Evolutionary conservation across 192 early-diverging fungal species (phyloP).

Genomic region (Backusella liffmaniae): DNA sequence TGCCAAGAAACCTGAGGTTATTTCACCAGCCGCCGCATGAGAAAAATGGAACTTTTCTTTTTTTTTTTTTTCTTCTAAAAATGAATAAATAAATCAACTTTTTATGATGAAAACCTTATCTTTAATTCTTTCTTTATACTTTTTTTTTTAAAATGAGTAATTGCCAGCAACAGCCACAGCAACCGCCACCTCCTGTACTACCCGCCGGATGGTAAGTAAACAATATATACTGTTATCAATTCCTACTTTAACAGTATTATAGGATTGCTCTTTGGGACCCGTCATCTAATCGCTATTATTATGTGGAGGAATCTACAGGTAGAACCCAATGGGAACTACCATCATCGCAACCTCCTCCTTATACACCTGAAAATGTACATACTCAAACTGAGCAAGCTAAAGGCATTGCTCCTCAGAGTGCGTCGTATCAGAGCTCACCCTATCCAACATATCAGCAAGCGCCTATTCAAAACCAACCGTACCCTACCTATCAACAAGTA

Average conservation of each 20-base stretch:
- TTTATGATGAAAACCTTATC: neutral
- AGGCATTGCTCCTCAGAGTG: no score
- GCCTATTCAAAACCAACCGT: neutral
- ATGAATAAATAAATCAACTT: neutral
- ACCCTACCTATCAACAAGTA: neutral
- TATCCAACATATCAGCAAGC: neutral
- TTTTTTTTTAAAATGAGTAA: neutral
- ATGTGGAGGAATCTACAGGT: constrained; percentile 14
- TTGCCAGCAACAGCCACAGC: neutral
- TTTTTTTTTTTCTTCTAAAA: neutral
- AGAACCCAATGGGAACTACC: constrained; percentile 27
- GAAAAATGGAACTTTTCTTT: neutral
- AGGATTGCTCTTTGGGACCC: constrained; percentile 29
- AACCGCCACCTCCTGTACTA: constrained; percentile 9
- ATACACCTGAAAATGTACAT: neutral
- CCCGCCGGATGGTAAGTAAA: constrained; percentile 27
- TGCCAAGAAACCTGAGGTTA: constrained; percentile 3
- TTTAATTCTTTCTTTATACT: neutral
- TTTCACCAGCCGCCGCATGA: neutral
- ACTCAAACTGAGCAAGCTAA: neutral
- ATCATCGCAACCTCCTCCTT: neutral
- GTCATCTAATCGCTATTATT: constrained; percentile 18
- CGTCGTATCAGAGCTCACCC: neutral
- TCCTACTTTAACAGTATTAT: neutral
- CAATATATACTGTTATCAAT: neutral